These are phyloP conservation scores for Dendrobium nobile DNA, from an alignment of 106 monocot species.

Conservation along the genomic window DNA sequence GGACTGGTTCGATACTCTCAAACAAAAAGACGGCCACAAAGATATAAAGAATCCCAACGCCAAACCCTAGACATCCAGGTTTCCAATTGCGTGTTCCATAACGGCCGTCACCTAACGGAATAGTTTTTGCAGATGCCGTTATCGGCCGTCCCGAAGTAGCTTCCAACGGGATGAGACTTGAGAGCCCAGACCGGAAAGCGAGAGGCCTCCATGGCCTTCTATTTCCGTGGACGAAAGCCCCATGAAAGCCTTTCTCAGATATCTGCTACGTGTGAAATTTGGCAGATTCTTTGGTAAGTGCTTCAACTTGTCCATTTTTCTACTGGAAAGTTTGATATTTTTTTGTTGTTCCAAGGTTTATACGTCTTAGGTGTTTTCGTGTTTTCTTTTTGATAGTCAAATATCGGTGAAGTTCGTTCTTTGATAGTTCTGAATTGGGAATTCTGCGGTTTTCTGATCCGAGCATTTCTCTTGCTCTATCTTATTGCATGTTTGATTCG, in stretches of 20 bases:
- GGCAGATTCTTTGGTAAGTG: background rate
- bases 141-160: background rate
- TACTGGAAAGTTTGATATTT: background rate
- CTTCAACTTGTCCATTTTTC: background rate
- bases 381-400: background rate
- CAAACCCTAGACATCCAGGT: background rate
- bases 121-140: constrained; percentile 2
- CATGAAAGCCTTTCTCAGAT: background rate
- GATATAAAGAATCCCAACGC: background rate
- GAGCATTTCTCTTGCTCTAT: background rate
- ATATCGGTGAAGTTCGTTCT: background rate
- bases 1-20: background rate
- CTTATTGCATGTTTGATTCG: background rate
- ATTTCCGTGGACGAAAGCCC: constrained; percentile 5
- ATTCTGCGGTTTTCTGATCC: constrained; percentile 1
- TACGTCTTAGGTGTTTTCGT: background rate
- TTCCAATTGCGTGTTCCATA: background rate
- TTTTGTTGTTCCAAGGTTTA: background rate
- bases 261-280: background rate
- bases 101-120: constrained; percentile 4
- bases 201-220: constrained; percentile 6
- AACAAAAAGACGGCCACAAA: background rate
- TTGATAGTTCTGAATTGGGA: background rate
- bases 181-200: constrained; percentile 9
- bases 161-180: background rate